These are phyloP conservation scores for Venturia nashicola DNA, from an alignment of 2,329 filamentous ascomycete species.

Conservation along the genomic window DNA sequence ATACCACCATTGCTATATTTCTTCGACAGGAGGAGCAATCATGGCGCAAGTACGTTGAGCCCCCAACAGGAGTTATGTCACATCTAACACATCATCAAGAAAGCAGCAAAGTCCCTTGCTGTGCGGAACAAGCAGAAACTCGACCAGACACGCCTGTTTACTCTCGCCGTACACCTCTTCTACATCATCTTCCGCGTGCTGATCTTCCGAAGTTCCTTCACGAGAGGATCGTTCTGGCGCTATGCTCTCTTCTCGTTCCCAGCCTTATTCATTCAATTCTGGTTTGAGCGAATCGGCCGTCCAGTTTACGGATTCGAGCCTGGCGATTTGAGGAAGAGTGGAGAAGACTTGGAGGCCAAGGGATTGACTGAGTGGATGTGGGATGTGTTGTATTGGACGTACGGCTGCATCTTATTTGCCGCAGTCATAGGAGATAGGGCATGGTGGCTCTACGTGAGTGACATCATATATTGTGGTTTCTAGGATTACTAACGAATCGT, in stretches of 20 bases:
- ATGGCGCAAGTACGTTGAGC: constrained; percentile 9
- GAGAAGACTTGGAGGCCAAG: constrained; percentile 76
- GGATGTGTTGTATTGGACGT: constrained; percentile 92
- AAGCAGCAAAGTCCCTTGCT: constrained; percentile 50
- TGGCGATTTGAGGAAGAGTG: constrained; percentile 54
- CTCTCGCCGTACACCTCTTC: constrained; percentile 56
- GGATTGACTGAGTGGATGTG: constrained; percentile 98
- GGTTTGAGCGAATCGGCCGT: constrained; percentile 73
- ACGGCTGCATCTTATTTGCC: constrained; percentile 61
- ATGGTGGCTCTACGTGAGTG: constrained; percentile 48
- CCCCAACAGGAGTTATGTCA: neutral
- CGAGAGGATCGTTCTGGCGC: constrained; percentile 37
- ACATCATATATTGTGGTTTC: neutral
- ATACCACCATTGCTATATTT: neutral
- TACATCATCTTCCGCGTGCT: constrained; percentile 62
- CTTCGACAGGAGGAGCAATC: neutral
- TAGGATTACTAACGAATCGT: neutral
- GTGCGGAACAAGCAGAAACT: constrained; percentile 67
- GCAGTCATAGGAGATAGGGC: constrained; percentile 70
- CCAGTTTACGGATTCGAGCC: constrained; percentile 51
- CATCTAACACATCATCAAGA: constrained; percentile 20
- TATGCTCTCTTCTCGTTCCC: constrained; percentile 67
- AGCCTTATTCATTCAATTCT: constrained; percentile 66
- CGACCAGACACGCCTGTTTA: constrained; percentile 69
- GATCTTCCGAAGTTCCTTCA: constrained; percentile 49